Base-by-base conservation (phyloP, 768 basidiomycete genomes). In the Pleurotus ostreatus region DNA sequence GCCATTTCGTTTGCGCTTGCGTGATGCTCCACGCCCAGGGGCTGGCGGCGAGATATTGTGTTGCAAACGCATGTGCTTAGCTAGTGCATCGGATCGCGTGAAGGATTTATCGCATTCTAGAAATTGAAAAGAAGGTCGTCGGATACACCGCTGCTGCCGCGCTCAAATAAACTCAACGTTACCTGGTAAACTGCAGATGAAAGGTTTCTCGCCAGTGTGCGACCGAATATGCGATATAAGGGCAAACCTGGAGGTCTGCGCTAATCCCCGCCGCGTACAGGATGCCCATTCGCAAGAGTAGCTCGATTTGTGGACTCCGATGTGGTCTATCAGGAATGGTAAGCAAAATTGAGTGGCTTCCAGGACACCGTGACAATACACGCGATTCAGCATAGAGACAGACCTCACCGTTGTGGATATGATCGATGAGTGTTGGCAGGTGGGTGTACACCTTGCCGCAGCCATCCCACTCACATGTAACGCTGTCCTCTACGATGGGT, bases 121-220 rank as follows among this genome's bases (percentile, higher is more conserved):
- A 46, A 13, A 51, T 37, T 34, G 26, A 52, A 20, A 56, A 41
- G 5, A 34, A 34, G 30, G 30, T 34, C 30, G 11, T 34, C 30
- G 30, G 30, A 34, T 34, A 34, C 30, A 34, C 30, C 11, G 30
- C 30, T 11, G 30, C 30, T 34, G 30, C 8, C 30, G 9, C 9
- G 37, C 13, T 47, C 23, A 46, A n/a, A 9, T 40, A 22, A 56
- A 38, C 39, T 68, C 85, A 62, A 34, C 30, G 30, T 34, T 57
- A 89, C 94, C 93, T 65, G 91, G 85, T 57, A 82, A 75, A 9
- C 84, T 71, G 66, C 94, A 98, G 20, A 81, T 85, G 65, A 94
- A 97, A 0, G 94, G 94, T 64, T 94, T 94, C 71, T 98, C 94
- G 52, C 94, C 94, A 0, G 94, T 96, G 67, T 98, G 94, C 9